Base-by-base conservation (phyloP, 2,329 filamentous ascomycete species). In the Nectriaceae sp. region DNA sequence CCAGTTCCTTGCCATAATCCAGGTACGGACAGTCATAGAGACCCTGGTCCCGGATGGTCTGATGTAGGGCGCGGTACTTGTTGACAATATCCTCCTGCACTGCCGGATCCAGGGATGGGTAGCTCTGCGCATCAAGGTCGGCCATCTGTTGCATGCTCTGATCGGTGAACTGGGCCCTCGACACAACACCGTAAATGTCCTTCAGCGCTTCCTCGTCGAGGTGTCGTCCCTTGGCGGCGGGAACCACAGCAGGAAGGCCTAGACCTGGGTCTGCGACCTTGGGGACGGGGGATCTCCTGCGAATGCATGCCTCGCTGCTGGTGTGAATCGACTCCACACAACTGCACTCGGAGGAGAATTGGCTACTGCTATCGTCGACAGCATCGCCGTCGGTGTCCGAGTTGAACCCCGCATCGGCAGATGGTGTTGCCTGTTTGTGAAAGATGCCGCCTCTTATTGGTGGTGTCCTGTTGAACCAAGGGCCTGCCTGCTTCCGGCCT, bases 1-100 rank as follows among this genome's bases (percentile, higher is more conserved):
- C 53, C 56, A 74, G 66, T 61, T 87, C 83, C 64, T 79, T 80
- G 50, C 64, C 77, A 50, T 87, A 87, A 36, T 80, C 78, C 2
- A 68, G 55, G 64, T 83, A 85, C 1, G 69, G 74, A 55, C 83
- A 87, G 10, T 78, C 54, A 66, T 86, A 87, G 16, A 81, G 71
- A 3, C 83, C 82, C 50, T 75, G 70, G 8, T 78, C 75, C 43
- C 75, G 71, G 52, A 87, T 64, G 36, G 71, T 70, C 53, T 82
- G 69, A 58, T 85, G 80, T 24, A 88, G 66, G 3, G 62, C 64
- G 11, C 78, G 75, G 65, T 85, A 87, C 56, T 82, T 80, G 39
- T 55, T 44, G 1, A 74, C 67, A 55, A 87, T 85, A 19, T 74
- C 71, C 11, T 73, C 66, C 66, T 87, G 83, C 4, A 79, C 77